Base-by-base conservation (phyloP, 129 eudicot genomes). In the Logfia minima region DNA sequence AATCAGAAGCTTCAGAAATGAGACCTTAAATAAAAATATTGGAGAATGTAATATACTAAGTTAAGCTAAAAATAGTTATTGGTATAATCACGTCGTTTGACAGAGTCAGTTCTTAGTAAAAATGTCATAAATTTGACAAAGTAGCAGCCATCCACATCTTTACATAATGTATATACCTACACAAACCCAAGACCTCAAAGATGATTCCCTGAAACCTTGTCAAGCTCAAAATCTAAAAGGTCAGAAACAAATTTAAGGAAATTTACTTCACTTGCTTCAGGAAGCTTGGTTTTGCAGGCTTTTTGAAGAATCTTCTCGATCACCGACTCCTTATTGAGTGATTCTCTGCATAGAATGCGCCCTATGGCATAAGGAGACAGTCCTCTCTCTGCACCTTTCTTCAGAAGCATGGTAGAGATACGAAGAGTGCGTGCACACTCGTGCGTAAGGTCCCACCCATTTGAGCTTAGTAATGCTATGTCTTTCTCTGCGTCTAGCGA, bases 381-480 rank as follows among this genome's bases (percentile, higher is more conserved):
- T 51, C 90, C 90, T 86, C 68, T 84, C 58, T 48, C 75, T 6
- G 84, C 87, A 55, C 93, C 93, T 86, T 89, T 84, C 76, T 89
- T 89, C 26, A 89, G 62, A 80, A 89, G 90, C 93, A 86, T 86
- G 63, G 90, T 89, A 18, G 93, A 89, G 82, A 89, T 82, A 8
- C 88, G 84, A 34, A 89, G 82, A 6, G 87, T 86, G 13, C 87
- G 88, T 6, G 90, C 87, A 84, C 88, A 79, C 74, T 86, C 87
- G 0, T 26, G 78, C 0, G 90, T 62, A 22, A 84, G 78, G 56
- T 86, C 83, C 93, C 86, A 89, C 22, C 93, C 93, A 17, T 86
- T 82, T 21, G 77, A 86, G 72, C 81, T 82, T 70, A 86, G 37
- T 71, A 89, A 82, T 17, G 70, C 84, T 29, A 89, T 63, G 75